Conservation (phyloP, 805 yeast genomes). For the Myxozyma mucilagina region DNA sequence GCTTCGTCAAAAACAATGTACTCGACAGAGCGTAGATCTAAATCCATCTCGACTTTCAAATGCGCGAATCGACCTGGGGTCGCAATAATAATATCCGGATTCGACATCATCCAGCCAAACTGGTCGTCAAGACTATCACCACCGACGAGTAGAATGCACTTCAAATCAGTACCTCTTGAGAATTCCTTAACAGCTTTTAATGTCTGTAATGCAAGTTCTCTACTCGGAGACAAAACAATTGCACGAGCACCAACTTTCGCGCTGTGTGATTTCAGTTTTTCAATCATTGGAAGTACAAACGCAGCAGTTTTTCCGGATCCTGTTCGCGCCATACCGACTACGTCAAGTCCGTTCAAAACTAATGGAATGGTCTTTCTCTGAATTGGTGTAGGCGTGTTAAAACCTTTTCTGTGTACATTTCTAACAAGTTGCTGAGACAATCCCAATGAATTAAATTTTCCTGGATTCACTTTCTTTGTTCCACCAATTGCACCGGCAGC, state of each 20-base stretch:
- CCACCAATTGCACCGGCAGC: conserved; percentile 8
- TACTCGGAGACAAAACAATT: conserved; percentile 84
- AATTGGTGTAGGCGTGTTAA: conserved; percentile 94
- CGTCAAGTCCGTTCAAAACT: conserved; percentile 83
- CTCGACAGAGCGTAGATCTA: conserved; percentile 80
- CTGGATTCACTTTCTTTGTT: conserved; percentile 45
- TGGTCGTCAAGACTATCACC: conserved; percentile 99
- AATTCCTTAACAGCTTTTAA: conserved; percentile 86
- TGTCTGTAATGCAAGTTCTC: conserved; percentile 96
- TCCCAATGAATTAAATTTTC: conserved; percentile 59
- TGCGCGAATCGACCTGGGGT: conserved; percentile 98
- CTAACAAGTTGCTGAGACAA: conserved; percentile 67
- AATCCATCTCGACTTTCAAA: conserved; percentile 90
- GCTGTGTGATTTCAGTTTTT: conserved; percentile 76
- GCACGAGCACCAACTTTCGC: conserved; percentile 85
- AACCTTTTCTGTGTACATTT: conserved; percentile 82
- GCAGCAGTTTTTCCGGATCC: conserved; percentile 99
- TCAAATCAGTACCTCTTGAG: conserved; percentile 75
- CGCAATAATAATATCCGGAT: conserved; percentile 93
- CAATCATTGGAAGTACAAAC: conserved; percentile 85
- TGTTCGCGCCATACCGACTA: conserved; percentile 99
- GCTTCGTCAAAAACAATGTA: conserved; percentile 97
- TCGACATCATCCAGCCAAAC: conserved; percentile 85
- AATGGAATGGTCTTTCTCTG: conserved; percentile 94
- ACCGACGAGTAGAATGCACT: conserved; percentile 83